phyloP scores from a whole-genome alignment of 2,329 filamentous ascomycete species.

The Fusarium musae region DNA sequence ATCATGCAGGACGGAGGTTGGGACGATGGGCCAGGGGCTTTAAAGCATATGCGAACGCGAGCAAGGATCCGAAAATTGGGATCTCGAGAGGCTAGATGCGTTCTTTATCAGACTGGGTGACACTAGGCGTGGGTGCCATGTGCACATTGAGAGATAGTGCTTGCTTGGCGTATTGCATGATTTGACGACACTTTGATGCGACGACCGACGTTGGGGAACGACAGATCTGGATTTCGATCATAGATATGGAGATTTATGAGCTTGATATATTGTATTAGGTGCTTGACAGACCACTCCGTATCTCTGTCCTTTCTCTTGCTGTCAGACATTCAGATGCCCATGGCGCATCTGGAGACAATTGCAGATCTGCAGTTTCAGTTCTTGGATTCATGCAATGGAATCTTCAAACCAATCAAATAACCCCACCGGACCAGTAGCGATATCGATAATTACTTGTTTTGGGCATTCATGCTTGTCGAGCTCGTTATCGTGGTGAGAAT shows the following conservation, averaged over 20 bases:
- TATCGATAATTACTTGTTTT: accelerated
- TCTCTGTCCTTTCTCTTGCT: background rate
- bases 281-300: background rate
- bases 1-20: background rate
- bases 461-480: background rate
- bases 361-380: background rate
- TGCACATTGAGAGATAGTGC: background rate
- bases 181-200: background rate
- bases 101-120: background rate
- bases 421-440: background rate
- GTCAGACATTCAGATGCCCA: accelerated
- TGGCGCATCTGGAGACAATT: accelerated
- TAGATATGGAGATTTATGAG: background rate
- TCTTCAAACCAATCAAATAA: background rate
- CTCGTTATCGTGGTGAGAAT: background rate
- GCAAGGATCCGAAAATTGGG: background rate
- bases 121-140: background rate
- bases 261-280: accelerated
- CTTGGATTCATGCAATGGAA: accelerated
- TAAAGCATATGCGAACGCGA: background rate
- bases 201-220: background rate
- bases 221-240: background rate
- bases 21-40: background rate
- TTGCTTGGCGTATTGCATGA: constrained; percentile 15
- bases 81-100: background rate